Conservation (phyloP, 169 alveolate genomes). For the Eimeria brunetti region DNA sequence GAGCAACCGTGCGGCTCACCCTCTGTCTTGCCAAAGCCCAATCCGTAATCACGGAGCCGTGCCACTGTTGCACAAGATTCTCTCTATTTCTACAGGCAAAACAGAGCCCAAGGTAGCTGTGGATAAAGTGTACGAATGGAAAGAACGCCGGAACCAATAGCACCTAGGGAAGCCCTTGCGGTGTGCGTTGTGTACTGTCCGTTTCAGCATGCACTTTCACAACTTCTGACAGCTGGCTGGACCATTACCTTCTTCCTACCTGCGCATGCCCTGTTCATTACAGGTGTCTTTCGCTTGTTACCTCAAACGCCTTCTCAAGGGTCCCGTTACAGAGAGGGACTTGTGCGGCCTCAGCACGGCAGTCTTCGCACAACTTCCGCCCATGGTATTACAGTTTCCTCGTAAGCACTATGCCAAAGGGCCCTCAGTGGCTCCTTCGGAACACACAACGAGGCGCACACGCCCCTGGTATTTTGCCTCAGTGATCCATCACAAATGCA, state of each 20-base stretch:
- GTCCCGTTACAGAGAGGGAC: not conserved
- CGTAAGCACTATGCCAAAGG: constrained; percentile 5
- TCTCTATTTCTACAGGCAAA: not conserved
- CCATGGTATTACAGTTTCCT: not conserved
- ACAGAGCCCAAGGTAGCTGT: not conserved
- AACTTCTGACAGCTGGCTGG: not conserved
- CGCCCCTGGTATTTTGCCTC: not conserved
- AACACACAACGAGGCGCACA: not conserved
- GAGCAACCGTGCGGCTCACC: not conserved
- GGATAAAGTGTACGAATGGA: not conserved
- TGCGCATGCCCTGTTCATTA: not conserved
- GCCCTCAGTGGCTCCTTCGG: not conserved
- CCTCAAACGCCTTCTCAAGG: not conserved
- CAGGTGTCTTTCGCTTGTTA: not conserved
- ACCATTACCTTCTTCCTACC: not conserved
- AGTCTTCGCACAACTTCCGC: not conserved
- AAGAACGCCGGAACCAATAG: not conserved
- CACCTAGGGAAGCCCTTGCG: not conserved
- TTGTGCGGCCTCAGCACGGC: constrained; percentile 2
- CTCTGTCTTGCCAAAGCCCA: constrained; percentile 23
- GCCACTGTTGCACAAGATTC: not conserved
- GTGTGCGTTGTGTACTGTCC: not conserved
- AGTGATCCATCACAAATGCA: not conserved
- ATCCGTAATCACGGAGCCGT: not conserved
- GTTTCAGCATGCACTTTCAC: not conserved